Percentiles rank a stretch among this genome's conserved stretches.
Conservation (phyloP, 495 filamentous ascomycete species). For the Penicillium flavigenum region DNA sequence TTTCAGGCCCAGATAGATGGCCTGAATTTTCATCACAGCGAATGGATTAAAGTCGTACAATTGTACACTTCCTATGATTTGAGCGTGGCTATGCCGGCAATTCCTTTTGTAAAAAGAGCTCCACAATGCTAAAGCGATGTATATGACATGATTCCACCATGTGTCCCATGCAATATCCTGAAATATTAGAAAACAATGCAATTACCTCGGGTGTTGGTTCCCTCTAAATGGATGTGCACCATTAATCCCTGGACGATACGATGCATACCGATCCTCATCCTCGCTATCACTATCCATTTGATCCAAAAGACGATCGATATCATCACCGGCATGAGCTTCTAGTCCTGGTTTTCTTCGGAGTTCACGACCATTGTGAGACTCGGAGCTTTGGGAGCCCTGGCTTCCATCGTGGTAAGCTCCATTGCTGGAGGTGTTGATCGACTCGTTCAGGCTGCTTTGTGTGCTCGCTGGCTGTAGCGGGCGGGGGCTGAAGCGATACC, state of each 20-base stretch:
- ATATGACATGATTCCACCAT: neutral
- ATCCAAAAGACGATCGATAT: conserved; percentile 54
- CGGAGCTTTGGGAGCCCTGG: conserved; percentile 26
- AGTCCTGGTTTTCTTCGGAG: conserved; percentile 20
- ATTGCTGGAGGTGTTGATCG: conserved; percentile 25
- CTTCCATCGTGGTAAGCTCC: conserved; percentile 11
- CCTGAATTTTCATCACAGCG: neutral
- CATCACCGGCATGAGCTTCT: conserved; percentile 45
- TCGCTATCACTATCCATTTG: conserved; percentile 52
- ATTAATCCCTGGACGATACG: conserved; percentile 17
- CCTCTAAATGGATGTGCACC: conserved; percentile 11
- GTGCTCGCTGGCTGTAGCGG: conserved; percentile 25
- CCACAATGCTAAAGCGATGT: neutral
- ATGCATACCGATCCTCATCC: conserved; percentile 30
- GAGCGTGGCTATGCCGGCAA: neutral
- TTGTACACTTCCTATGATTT: neutral
- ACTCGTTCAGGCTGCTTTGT: conserved; percentile 35
- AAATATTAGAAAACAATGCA: conserved; percentile 1
- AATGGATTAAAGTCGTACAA: neutral
- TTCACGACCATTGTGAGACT: conserved; percentile 15
- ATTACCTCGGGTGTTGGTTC: conserved; percentile 16
- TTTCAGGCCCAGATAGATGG: neutral
- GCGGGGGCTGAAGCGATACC: conserved; percentile 43
- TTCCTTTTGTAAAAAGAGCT: neutral
- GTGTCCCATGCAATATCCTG: neutral